Evolutionary conservation across 805 yeast species (phyloP), one percentile per base, ranked within the genome.

Genomic region (Cyberlindnera amylophila): DNA sequence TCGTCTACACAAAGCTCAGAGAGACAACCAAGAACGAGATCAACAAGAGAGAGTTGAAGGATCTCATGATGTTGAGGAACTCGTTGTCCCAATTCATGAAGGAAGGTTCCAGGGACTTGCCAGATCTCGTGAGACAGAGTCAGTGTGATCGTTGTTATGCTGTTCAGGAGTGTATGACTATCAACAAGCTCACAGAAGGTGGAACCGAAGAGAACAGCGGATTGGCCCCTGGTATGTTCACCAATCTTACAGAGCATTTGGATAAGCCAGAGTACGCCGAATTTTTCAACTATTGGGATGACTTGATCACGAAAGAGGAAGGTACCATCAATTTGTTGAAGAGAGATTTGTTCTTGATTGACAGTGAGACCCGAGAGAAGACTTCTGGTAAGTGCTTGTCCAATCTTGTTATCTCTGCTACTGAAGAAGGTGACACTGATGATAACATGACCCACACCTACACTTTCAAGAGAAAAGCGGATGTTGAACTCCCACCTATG

Each of bases 231-330:
- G 77, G 71, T 0, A 63, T 70, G 14, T 84, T 74, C 54, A 70
- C 72, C 0, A 58, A 52, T 1, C 44, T 77, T 6, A 81, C 87
- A 0, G 61, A 52, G 0, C 87, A 82, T 55, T 58, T 86, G 32
- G 59, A 54, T 9, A 58, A 64, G 3, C 62, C 62, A 1, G 41
- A 47, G 8, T 81, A 86, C 44, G 58, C 63, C 4, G 65, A 65
- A 2, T 93, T 85, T 55, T 82, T 79, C 58, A 65, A 69, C 30
- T 75, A 81, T 41, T 91, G 96, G 95, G 86, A 86, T 54, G 65
- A 64, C 13, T 62, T 88, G 5, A 65, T 93, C 6, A 77, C 84
- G 0, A 77, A 79, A 50, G 98, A 91, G 60, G 95, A 83, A 51
- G 71, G 78, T 2, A 69, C 81, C 5, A 55, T 75, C 35, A 68